Evolutionary conservation across 2,329 filamentous ascomycete species (phyloP), one percentile per base, ranked within the genome.

Genomic region (Trichophyton simii): DNA sequence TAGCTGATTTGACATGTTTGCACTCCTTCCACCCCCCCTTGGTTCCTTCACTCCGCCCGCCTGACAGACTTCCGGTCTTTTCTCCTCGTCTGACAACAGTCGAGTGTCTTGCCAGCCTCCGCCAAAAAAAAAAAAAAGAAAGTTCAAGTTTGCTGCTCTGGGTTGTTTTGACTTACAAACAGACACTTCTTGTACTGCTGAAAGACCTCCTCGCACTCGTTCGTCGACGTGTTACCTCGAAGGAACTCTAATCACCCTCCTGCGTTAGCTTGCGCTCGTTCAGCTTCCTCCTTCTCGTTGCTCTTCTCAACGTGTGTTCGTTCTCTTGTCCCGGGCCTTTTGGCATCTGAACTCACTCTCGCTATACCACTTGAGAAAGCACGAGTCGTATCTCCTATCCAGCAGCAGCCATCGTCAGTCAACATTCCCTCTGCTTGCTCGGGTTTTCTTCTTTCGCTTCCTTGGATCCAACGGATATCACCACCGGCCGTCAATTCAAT

Each of bases 361-460:
- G 72, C 91, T 96, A 75, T 99, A 99, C 94, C 94, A 99, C 77
- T 96, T 97, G 66, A 99, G 79, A 73, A 99, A 99, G 77, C 94
- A 99, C 59, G 87, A 91, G 74, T 99, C 94, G 72, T 99, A 99
- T 68, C 87, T 89, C 73, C 91, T 96, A 64, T 59, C 57, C 58
- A 50, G 50, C 38, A 41, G 38, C 25, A 50, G 52, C 25, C n/a
- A 57, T 48, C 42, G 58, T 65, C 57, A 65, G 63, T 48, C 38
- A 41, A 15, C 38, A 36, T 6, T 22, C 18, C 11, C 31, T 31
- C 18, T 28, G 25, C 25, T 6, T 28, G 25, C 25, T 28, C 25
- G 25, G 25, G 22, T 22, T 22, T 22, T 22, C 22, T 28, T 28
- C 25, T 28, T 6, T 28, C 25, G 25, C 25, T 28, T 28, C 25